phyloP scores from a whole-genome alignment of 2,329 filamentous ascomycete species.

The Lachnum nothofagi region DNA sequence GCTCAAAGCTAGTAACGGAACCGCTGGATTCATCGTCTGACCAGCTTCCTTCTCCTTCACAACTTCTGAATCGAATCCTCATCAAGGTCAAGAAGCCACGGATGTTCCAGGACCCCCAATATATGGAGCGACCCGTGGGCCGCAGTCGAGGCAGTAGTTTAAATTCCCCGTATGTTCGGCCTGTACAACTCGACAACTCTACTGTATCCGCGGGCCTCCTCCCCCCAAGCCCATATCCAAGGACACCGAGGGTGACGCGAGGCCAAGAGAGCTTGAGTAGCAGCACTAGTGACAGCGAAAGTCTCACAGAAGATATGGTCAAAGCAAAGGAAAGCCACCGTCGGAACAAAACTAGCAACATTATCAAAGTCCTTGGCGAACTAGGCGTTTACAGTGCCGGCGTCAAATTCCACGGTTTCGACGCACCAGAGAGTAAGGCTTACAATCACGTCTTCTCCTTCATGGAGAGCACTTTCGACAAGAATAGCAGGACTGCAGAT shows the following conservation, averaged over 20 bases:
- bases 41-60: slow-evolving; percentile 75
- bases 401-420: slow-evolving; percentile 80
- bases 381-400: slow-evolving; percentile 73
- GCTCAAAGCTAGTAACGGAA: slow-evolving; percentile 69
- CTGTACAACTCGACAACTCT: slow-evolving; percentile 54
- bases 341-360: slow-evolving; percentile 71
- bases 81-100: slow-evolving; percentile 88
- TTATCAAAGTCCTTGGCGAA: slow-evolving; percentile 73
- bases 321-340: slow-evolving; percentile 52
- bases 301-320: slow-evolving; percentile 48
- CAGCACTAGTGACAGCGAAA: slow-evolving; percentile 77
- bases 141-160: slow-evolving; percentile 63
- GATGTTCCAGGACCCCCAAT: slow-evolving; percentile 33
- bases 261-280: slow-evolving; percentile 46
- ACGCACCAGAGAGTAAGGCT: slow-evolving; percentile 69
- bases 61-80: slow-evolving; percentile 76
- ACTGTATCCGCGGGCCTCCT: slow-evolving; percentile 48
- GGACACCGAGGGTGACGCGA: slow-evolving; percentile 16
- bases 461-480: slow-evolving; percentile 81
- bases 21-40: slow-evolving; percentile 64
- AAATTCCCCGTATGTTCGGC: slow-evolving; percentile 68
- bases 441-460: slow-evolving; percentile 97
- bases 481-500: slow-evolving; percentile 68
- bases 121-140: slow-evolving; percentile 43
- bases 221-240: slow-evolving; percentile 45